These are phyloP conservation scores for Candida mattraensis DNA, from an alignment of 805 yeast genomes.

Conservation along the genomic window DNA sequence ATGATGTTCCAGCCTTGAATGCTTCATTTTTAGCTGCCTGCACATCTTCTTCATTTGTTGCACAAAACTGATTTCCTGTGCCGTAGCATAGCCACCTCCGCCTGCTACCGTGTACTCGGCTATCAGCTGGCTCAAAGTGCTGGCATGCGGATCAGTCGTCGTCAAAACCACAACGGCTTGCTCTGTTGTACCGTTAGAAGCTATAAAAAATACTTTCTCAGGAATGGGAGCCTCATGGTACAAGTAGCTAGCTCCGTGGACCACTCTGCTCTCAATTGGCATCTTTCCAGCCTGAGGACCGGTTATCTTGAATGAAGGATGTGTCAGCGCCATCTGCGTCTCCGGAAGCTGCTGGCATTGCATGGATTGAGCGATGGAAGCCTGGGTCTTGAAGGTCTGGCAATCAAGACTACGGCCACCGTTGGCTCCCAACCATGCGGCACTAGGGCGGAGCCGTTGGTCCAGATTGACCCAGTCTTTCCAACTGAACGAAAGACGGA, in stretches of 20 bases:
- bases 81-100: neutral
- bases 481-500: conserved; percentile 32
- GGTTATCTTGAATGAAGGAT: conserved; percentile 27
- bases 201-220: conserved; percentile 31
- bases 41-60: too few relatives aligned
- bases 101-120: conserved; percentile 16
- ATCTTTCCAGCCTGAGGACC: conserved; percentile 26
- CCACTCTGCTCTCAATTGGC: conserved; percentile 32
- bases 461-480: conserved; percentile 32
- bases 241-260: conserved; percentile 37
- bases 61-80: neutral
- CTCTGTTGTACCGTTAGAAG: conserved; percentile 14
- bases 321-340: conserved; percentile 14
- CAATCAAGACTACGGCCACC: conserved; percentile 14
- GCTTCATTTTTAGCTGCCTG: too few relatives aligned
- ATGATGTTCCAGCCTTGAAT: too few relatives aligned
- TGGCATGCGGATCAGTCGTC: neutral
- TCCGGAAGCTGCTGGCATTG: too few relatives aligned
- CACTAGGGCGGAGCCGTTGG: conserved; percentile 22
- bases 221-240: conserved; percentile 34
- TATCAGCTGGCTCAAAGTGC: conserved; percentile 9
- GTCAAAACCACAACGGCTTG: conserved; percentile 22
- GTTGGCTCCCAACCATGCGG: conserved; percentile 14
- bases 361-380: too few relatives aligned
- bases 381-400: conserved; percentile 21